Conservation (phyloP, 768 basidiomycete species). For the Sutorius australiensis region DNA sequence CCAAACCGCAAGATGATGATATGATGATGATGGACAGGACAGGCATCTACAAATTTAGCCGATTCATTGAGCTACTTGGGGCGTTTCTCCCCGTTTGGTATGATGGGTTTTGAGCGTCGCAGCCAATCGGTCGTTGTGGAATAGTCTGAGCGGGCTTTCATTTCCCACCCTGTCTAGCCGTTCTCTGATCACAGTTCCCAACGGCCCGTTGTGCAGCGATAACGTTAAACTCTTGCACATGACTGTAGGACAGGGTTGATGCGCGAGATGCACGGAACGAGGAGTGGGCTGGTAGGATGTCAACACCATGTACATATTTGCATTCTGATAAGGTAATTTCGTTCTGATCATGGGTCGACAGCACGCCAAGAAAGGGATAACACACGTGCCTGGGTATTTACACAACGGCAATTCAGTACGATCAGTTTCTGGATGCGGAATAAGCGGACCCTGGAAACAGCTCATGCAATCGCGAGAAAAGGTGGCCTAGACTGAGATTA, state of each 20-base stretch:
- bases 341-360: slow-evolving; percentile 15
- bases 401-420: slow-evolving; percentile 25
- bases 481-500: slow-evolving; percentile 26
- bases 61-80: neutral
- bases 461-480: slow-evolving; percentile 25
- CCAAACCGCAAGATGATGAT: neutral
- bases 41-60: neutral
- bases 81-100: neutral
- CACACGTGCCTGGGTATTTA: slow-evolving; percentile 20
- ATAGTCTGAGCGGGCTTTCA: neutral
- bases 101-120: neutral
- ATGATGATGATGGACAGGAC: slow-evolving; percentile 1
- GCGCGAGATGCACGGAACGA: slow-evolving; percentile 22
- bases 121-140: neutral
- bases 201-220: neutral
- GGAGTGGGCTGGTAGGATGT: slow-evolving; percentile 16
- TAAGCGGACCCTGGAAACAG: slow-evolving; percentile 34
- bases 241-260: slow-evolving; percentile 19
- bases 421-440: slow-evolving; percentile 23
- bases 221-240: neutral
- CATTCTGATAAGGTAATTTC: slow-evolving; percentile 26
- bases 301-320: slow-evolving; percentile 20
- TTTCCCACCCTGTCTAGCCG: neutral
- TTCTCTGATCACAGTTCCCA: neutral
- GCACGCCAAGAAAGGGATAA: slow-evolving; percentile 19